Conservation (phyloP, 495 filamentous ascomycete species). For the Penicillium coprophilum region DNA sequence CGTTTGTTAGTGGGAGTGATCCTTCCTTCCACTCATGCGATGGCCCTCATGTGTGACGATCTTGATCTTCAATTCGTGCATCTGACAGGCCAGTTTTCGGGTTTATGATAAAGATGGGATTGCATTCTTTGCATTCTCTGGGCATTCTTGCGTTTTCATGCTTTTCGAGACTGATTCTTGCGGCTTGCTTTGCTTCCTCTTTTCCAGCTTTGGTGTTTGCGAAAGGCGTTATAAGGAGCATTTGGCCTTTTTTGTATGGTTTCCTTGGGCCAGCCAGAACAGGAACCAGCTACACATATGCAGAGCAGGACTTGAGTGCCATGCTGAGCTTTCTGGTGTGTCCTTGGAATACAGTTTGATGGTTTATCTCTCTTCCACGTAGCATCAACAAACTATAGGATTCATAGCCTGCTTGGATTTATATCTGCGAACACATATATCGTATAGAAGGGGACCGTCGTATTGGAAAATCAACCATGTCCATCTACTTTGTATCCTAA, state of each 20-base stretch:
- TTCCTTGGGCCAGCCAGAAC: slow-evolving; percentile 26
- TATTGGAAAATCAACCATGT: background rate
- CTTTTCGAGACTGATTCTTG: slow-evolving; percentile 17
- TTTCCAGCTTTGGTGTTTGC: slow-evolving; percentile 20
- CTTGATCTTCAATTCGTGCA: slow-evolving; percentile 1
- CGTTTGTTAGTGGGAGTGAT: slow-evolving; percentile 51
- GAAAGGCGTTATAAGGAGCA: slow-evolving; percentile 41
- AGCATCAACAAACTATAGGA: background rate
- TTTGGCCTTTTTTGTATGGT: slow-evolving; percentile 56
- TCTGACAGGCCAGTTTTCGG: background rate
- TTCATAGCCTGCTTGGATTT: no score
- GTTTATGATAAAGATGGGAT: background rate
- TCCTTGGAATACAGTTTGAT: slow-evolving; percentile 21
- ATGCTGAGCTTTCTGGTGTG: slow-evolving; percentile 29
- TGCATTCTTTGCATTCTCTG: slow-evolving; percentile 10
- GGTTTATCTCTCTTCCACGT: slow-evolving; percentile 8
- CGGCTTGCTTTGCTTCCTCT: slow-evolving; percentile 7
- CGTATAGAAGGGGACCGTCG: background rate
- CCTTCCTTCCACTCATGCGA: background rate
- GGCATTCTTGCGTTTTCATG: slow-evolving; percentile 1
- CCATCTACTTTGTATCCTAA: background rate
- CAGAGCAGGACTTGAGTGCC: background rate
- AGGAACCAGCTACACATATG: background rate
- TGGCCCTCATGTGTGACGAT: background rate
- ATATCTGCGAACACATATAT: background rate